Base-by-base conservation (phyloP, 345 rosid genomes). In the Erodium maritimum region DNA sequence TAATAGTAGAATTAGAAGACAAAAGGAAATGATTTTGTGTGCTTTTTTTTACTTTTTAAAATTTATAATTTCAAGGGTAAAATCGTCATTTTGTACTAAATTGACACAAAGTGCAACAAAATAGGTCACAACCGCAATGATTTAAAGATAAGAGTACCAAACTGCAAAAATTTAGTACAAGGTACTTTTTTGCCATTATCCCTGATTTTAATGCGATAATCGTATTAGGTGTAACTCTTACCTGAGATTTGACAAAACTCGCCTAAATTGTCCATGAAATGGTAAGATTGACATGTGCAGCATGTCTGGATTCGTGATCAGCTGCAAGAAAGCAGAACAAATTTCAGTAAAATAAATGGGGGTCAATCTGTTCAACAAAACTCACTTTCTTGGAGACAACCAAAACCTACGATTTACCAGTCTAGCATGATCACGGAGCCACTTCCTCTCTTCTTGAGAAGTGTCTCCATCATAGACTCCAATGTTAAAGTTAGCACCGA, bases 281-380 rank as follows among this genome's bases (percentile, higher is more conserved):
- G 95, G 98, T 76, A 91, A 77, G 61, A 91, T 83, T 70, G 96
- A 80, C 78, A 77, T 71, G 73, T 91, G 95, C 21, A 91, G 72
- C 96, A 91, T 91, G 73, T 91, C 98, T 25, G 98, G 98, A 85
- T 91, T 91, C 61, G 98, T 91, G 63, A 91, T 91, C 74, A 91
- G 77, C 98, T 91, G 79, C 79, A 67, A 19, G 24, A 61, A 62
- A 69, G 66, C 56, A 5, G 54, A 51, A 55, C 65, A 48, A 42
- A 57, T 61, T 66, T 68, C 59, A 70, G 55, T 58, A 61, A 21
- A 46, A 51, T 14, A 29, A 50, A 48, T n/a, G 51, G 7, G 56
- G 17, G 13, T 0, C 21, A 22, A 20, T 6, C 33, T 52, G 12
- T 21, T 33, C 17, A 55, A 55, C 19, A 25, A 45, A 50, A 21